phyloP scores from a whole-genome alignment of 73 alveolate genomes.

The Durusdinium trenchii region DNA sequence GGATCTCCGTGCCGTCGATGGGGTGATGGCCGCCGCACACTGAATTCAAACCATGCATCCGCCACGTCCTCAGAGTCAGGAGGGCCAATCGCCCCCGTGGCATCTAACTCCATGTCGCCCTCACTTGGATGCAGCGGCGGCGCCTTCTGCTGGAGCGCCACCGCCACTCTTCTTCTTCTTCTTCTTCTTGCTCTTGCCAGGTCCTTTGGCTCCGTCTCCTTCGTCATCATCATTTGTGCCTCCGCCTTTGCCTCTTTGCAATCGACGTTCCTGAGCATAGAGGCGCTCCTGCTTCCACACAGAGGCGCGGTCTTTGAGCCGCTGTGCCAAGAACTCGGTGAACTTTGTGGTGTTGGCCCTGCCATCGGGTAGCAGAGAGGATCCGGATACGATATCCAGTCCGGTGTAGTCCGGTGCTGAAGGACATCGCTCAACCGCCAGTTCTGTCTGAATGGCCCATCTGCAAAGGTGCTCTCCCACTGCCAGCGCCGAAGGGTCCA shows the following conservation, averaged over 20 bases:
- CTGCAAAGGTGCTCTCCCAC: neutral
- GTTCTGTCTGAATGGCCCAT: no score
- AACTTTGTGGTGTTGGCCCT: slow-evolving; percentile 16
- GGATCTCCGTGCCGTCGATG: slow-evolving; percentile 33
- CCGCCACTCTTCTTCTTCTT: slow-evolving; percentile 19
- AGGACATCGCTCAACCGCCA: slow-evolving; percentile 32
- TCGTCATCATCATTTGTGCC: neutral
- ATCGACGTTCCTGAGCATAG: neutral
- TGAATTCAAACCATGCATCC: neutral
- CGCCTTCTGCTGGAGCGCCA: neutral
- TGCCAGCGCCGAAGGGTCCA: neutral
- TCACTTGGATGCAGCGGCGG: neutral
- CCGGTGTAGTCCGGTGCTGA: slow-evolving; percentile 27
- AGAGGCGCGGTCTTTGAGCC: slow-evolving; percentile 14
- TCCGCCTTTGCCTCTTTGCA: neutral
- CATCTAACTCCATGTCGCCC: neutral
- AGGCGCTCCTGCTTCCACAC: slow-evolving; percentile 35
- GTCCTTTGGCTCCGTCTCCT: neutral
- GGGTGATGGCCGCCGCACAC: neutral
- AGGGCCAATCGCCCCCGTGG: neutral
- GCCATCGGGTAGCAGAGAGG: slow-evolving; percentile 2
- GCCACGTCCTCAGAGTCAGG: neutral
- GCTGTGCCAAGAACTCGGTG: neutral
- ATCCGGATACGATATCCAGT: slow-evolving; percentile 15
- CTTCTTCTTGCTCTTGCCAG: slow-evolving; percentile 1